phyloP scores from a whole-genome alignment of 1,284 basidiomycete genomes.

The Taiwanofungus camphoratus region DNA sequence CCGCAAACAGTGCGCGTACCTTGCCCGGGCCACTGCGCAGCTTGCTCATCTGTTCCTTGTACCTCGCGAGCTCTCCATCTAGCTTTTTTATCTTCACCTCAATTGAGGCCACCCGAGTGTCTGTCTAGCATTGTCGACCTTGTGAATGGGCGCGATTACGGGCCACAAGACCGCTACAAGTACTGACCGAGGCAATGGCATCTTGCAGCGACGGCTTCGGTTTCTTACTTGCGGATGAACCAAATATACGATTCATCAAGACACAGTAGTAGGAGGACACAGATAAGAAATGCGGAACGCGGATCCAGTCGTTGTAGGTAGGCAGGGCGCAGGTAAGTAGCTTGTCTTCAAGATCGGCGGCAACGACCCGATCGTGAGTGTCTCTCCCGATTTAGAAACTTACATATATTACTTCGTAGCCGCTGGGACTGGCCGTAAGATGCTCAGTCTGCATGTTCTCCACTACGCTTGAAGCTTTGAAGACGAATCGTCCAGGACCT shows the following conservation, averaged over 20 bases:
- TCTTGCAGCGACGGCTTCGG: slow-evolving; percentile 86
- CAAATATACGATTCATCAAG: slow-evolving; percentile 87
- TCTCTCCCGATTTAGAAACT: too few species aligned
- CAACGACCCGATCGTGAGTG: too few species aligned
- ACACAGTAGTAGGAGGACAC: too few species aligned
- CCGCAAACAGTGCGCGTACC: slow-evolving; percentile 50
- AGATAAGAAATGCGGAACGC: too few species aligned
- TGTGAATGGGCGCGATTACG: slow-evolving; percentile 8
- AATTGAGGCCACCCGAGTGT: slow-evolving; percentile 82
- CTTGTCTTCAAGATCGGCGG: too few species aligned
- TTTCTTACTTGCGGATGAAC: slow-evolving; percentile 71
- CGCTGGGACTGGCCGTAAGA: too few species aligned
- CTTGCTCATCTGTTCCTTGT: slow-evolving; percentile 97
- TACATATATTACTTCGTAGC: too few species aligned
- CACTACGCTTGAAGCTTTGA: too few species aligned
- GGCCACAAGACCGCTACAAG: neutral
- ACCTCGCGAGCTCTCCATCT: slow-evolving; percentile 87
- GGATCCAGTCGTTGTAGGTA: too few species aligned
- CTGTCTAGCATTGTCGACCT: slow-evolving; percentile 56
- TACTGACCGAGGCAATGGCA: slow-evolving; percentile 81
- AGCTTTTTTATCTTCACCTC: slow-evolving; percentile 98
- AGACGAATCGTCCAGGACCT: too few species aligned
- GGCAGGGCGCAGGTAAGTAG: too few species aligned
- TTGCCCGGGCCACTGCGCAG: slow-evolving; percentile 94
- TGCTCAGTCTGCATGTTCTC: too few species aligned